Evolutionary conservation across 1,284 basidiomycete species (phyloP).

Genomic region (Golubevia sp.): DNA sequence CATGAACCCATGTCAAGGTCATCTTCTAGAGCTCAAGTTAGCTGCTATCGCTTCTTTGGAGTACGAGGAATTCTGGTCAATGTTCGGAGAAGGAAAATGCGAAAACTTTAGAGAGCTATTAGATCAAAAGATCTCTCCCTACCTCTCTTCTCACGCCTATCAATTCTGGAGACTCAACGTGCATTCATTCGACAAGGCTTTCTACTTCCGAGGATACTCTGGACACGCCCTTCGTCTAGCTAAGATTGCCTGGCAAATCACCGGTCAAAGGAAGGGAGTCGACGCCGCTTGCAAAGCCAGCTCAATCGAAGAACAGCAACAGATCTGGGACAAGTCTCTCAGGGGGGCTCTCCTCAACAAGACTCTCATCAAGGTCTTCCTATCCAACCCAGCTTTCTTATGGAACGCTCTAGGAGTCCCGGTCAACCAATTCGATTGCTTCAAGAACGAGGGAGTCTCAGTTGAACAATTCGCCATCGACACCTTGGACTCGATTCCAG

Average conservation of each 20-base stretch:
- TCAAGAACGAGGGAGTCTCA: constrained; percentile 70
- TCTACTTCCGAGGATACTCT: constrained; percentile 77
- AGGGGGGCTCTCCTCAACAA: constrained; percentile 73
- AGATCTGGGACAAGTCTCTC: constrained; percentile 71
- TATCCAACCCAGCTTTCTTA: constrained; percentile 69
- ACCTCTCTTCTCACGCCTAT: constrained; percentile 75
- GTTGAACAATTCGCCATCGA: constrained; percentile 59
- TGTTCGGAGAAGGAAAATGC: constrained; percentile 75
- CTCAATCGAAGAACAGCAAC: constrained; percentile 70
- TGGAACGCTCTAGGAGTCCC: constrained; percentile 85
- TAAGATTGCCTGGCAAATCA: constrained; percentile 69
- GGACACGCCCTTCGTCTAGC: constrained; percentile 70
- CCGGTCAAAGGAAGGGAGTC: constrained; percentile 70
- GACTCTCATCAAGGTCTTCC: constrained; percentile 68
- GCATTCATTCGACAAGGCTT: constrained; percentile 70
- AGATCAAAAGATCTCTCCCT: constrained; percentile 72
- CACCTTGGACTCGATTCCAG: constrained; percentile 55
- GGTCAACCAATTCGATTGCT: constrained; percentile 74
- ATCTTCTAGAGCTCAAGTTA: constrained; percentile 79
- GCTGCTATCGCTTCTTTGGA: constrained; percentile 71
- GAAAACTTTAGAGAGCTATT: constrained; percentile 71
- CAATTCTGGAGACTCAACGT: constrained; percentile 78
- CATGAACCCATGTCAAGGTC: constrained; percentile 73
- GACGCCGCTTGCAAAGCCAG: constrained; percentile 68
- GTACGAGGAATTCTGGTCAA: constrained; percentile 73